phyloP scores from a whole-genome alignment of 495 filamentous ascomycete genomes.

The Aspergillus mulundensis region DNA sequence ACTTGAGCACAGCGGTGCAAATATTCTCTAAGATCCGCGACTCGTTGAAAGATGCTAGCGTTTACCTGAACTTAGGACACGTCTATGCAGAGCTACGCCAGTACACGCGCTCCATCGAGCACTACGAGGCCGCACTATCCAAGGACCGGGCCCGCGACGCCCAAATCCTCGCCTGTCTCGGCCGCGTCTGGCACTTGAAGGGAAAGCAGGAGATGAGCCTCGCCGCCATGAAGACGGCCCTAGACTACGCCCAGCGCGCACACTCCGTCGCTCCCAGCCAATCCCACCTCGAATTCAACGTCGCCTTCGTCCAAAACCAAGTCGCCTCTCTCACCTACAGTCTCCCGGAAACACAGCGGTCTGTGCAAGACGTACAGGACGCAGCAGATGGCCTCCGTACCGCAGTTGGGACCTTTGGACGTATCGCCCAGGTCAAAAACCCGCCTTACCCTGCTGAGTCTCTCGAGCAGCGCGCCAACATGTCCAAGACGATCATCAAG shows the following conservation, averaged over 20 bases:
- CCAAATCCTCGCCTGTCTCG: constrained; percentile 82
- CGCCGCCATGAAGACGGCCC: constrained; percentile 74
- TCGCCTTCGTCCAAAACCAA: constrained; percentile 94
- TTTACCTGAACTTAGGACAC: constrained; percentile 89
- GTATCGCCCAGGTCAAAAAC: constrained; percentile 74
- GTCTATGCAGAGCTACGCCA: constrained; percentile 86
- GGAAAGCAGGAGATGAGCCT: constrained; percentile 77
- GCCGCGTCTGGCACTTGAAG: constrained; percentile 86
- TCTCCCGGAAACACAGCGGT: constrained; percentile 70
- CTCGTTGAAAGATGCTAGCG: constrained; percentile 77
- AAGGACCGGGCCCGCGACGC: constrained; percentile 79
- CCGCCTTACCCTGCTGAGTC: constrained; percentile 88
- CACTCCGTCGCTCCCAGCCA: constrained; percentile 75
- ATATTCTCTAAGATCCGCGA: constrained; percentile 87
- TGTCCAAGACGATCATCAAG: constrained; percentile 90
- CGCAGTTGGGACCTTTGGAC: constrained; percentile 76
- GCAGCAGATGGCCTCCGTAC: constrained; percentile 83
- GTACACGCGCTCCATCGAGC: constrained; percentile 81
- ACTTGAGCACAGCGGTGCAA: constrained; percentile 71
- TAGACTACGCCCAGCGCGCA: constrained; percentile 87
- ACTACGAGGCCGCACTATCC: constrained; percentile 83
- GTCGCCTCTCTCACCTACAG: constrained; percentile 76
- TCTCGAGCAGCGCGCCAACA: constrained; percentile 91
- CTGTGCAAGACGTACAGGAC: constrained; percentile 69
- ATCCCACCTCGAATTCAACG: constrained; percentile 91